Conservation (phyloP, 352 stramenopile species). For the Blastocystis sp. region DNA sequence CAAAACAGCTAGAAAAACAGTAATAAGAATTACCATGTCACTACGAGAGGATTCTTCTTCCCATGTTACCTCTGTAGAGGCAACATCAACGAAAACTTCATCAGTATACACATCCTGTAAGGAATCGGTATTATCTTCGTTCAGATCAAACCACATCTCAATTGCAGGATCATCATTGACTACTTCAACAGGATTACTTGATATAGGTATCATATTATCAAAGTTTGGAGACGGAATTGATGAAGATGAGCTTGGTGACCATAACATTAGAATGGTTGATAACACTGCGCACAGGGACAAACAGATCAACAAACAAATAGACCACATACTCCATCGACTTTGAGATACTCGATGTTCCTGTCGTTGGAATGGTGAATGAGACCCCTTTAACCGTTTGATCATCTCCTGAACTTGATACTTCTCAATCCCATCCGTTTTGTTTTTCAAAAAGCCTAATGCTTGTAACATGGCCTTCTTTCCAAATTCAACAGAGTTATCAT, state of each 20-base stretch:
- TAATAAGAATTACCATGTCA: no score
- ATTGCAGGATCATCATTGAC: no score
- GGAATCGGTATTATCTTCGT: no score
- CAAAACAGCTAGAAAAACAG: no score
- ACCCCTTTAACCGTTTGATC: neutral
- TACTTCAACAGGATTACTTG: no score
- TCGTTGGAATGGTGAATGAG: neutral
- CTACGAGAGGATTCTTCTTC: no score
- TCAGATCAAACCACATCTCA: no score
- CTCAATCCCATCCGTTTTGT: neutral
- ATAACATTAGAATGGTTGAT: neutral
- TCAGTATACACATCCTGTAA: no score
- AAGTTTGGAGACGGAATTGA: constrained; percentile 15
- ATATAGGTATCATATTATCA: neutral
- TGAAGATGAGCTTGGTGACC: neutral
- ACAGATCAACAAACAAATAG: neutral
- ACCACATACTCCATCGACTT: neutral
- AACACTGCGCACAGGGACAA: neutral
- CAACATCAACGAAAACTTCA: no score
- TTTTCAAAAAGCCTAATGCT: neutral
- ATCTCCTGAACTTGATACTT: neutral
- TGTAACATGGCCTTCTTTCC: neutral
- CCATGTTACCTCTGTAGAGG: no score
- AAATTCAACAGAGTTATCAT: neutral
- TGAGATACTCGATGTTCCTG: no score